Base-by-base conservation (phyloP, 2,329 filamentous ascomycete genomes). In the Curvularia hawaiiensis region DNA sequence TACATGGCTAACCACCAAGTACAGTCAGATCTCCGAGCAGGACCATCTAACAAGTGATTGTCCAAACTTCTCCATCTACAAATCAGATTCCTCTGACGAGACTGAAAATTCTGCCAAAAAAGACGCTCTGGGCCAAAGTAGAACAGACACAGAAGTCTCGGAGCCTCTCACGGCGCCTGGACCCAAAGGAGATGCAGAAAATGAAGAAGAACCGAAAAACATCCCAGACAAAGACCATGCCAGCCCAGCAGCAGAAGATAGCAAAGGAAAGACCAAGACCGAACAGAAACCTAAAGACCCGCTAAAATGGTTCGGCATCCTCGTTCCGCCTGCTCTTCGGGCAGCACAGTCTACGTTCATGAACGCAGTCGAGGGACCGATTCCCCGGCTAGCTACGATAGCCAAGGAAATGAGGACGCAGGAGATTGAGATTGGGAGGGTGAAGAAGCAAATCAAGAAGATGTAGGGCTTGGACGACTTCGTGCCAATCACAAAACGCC, bases 381-480 rank as follows among this genome's bases (percentile, higher is more conserved):
- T 92, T 2, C 83, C 86, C 1, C 76, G 76, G 39, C 77, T 92
- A 9, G 82, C 82, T 7, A 82, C 81, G 1, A 74, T 90, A n/a
- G 79, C 82, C 35, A 80, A 80, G 28, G 82, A 86, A 66, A 86
- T 94, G 83, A 79, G 80, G 14, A 76, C 77, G n/a, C 71, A 90
- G 5, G 90, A 92, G 77, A 85, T 88, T 50, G 84, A 89, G 63
- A 86, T 94, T 52, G 81, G 88, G 38, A 79, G 88, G 56, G 53
- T 78, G 49, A 76, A 81, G 63, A 85, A 84, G 66, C 70, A 73
- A 22, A 69, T 82, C 5, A 75, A 75, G 62, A 81, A 78, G 63
- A 24, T 67, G 14, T 70, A 55, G 38, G 41, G 14, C 26, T 28
- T 28, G 26, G 9, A 28, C 4, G 9, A 28, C 9, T 28, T 28